These are phyloP conservation scores for Oldenlandia corymbosa DNA, from an alignment of 257 asterid species.

Conservation along the genomic window DNA sequence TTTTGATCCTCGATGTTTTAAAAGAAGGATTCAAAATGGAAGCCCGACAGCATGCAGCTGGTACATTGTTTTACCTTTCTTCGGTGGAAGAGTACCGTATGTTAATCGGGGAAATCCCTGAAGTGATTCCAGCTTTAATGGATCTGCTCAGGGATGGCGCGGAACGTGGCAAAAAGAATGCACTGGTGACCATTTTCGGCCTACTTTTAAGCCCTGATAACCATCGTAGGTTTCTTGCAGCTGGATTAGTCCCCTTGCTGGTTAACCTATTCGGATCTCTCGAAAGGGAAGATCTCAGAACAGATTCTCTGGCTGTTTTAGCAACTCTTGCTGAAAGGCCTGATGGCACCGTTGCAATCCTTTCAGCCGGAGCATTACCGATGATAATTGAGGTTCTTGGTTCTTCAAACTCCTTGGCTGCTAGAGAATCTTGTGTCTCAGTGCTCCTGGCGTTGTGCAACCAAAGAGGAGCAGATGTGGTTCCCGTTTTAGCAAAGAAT, in stretches of 20 bases:
- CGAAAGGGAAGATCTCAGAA: slow-evolving; percentile 45
- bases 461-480: slow-evolving; percentile 52
- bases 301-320: slow-evolving; percentile 55
- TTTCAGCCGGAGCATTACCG: slow-evolving; percentile 45
- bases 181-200: slow-evolving; percentile 48
- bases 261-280: slow-evolving; percentile 32
- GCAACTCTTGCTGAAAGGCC: slow-evolving; percentile 49
- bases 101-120: slow-evolving; percentile 45
- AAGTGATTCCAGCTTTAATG: slow-evolving; percentile 42
- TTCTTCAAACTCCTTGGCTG: slow-evolving; percentile 35
- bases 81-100: slow-evolving; percentile 55
- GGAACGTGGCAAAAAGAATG: slow-evolving; percentile 48
- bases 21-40: slow-evolving; percentile 41
- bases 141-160: slow-evolving; percentile 41
- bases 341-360: slow-evolving; percentile 57
- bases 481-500: slow-evolving; percentile 66
- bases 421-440: slow-evolving; percentile 53
- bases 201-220: slow-evolving; percentile 56
- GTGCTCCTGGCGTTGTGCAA: slow-evolving; percentile 56
- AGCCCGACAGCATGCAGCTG: slow-evolving; percentile 77
- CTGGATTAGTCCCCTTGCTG: slow-evolving; percentile 52
- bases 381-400: slow-evolving; percentile 32
- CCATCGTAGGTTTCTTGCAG: slow-evolving; percentile 44
- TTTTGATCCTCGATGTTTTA: slow-evolving; percentile 36
- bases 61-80: slow-evolving; percentile 61